Conservation (phyloP, 768 basidiomycete genomes). For the Hericium alpestre region DNA sequence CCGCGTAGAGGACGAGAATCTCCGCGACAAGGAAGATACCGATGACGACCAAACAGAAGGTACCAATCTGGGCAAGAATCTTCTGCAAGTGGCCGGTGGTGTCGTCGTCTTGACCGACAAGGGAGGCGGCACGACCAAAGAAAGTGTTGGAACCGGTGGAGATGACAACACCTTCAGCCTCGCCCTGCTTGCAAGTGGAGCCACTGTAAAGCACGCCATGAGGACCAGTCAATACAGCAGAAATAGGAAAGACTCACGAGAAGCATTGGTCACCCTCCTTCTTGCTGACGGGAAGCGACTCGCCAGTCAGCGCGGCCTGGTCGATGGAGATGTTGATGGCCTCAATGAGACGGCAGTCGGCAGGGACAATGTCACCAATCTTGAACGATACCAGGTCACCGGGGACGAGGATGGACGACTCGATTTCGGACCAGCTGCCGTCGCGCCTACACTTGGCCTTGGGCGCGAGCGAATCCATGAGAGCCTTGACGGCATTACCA, state of each 20-base stretch:
- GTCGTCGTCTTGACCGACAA: constrained; percentile 96
- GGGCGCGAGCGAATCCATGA: constrained; percentile 98
- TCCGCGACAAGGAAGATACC: constrained; percentile 93
- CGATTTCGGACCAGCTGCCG: constrained; percentile 81
- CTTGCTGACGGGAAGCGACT: constrained; percentile 89
- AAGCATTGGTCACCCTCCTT: constrained; percentile 94
- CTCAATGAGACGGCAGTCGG: constrained; percentile 94
- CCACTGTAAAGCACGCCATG: constrained; percentile 38
- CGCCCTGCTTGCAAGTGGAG: constrained; percentile 98
- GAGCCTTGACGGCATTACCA: constrained; percentile 97
- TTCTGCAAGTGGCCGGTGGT: constrained; percentile 97
- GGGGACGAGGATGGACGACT: constrained; percentile 81
- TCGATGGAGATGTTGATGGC: constrained; percentile 97
- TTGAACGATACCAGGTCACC: constrained; percentile 98
- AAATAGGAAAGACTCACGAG: constrained; percentile 53
- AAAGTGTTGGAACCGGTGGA: constrained; percentile 97
- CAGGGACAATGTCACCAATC: constrained; percentile 97
- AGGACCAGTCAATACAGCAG: constrained; percentile 4
- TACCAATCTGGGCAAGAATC: constrained; percentile 95
- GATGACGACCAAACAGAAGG: constrained; percentile 94
- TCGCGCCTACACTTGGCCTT: constrained; percentile 91
- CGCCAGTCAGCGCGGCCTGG: constrained; percentile 95
- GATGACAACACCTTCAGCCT: constrained; percentile 97
- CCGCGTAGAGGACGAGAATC: constrained; percentile 88
- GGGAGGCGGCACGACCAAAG: constrained; percentile 96